Conservation (phyloP, 2,329 filamentous ascomycete genomes). For the Cladophialophora exuberans region DNA sequence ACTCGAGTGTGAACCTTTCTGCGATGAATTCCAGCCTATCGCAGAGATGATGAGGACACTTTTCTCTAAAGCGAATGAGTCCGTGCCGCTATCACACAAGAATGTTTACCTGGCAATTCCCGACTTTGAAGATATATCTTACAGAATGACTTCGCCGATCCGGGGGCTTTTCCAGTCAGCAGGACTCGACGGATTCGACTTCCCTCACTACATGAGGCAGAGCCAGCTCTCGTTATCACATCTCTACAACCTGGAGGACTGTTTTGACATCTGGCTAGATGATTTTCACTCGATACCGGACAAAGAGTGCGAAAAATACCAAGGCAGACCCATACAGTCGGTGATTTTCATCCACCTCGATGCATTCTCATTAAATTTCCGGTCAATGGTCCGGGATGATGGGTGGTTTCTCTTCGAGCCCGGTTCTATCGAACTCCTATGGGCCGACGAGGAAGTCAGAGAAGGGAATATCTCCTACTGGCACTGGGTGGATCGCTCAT, state of each 20-base stretch:
- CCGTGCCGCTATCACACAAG: conserved; percentile 9
- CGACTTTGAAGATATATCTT: conserved; percentile 15
- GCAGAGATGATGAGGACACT: conserved; percentile 14
- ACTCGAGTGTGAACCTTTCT: neutral
- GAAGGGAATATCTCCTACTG: conserved; percentile 5
- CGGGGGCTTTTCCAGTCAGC: conserved; percentile 12
- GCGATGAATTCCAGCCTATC: conserved; percentile 9
- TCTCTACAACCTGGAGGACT: conserved; percentile 8
- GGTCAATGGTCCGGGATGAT: conserved; percentile 12
- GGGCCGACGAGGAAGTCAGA: conserved; percentile 1
- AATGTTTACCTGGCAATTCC: conserved; percentile 10
- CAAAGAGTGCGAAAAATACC: conserved; percentile 13
- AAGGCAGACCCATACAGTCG: conserved; percentile 18
- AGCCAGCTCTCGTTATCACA: conserved; percentile 16
- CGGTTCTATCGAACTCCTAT: conserved; percentile 6
- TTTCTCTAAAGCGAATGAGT: conserved; percentile 12
- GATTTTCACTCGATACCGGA: neutral
- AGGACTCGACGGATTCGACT: conserved; percentile 9
- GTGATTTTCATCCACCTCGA: conserved; percentile 14
- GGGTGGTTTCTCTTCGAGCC: conserved; percentile 1
- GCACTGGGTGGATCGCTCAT: conserved; percentile 6
- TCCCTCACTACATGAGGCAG: conserved; percentile 11
- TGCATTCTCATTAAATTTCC: conserved; percentile 10
- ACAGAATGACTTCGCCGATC: conserved; percentile 5
- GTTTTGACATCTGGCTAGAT: conserved; percentile 16